A percentile compares a stretch with the other conserved stretches of the same genome.
phyloP scores from a whole-genome alignment of 78 protist genomes.

The Dictyostelium firmibasis region DNA sequence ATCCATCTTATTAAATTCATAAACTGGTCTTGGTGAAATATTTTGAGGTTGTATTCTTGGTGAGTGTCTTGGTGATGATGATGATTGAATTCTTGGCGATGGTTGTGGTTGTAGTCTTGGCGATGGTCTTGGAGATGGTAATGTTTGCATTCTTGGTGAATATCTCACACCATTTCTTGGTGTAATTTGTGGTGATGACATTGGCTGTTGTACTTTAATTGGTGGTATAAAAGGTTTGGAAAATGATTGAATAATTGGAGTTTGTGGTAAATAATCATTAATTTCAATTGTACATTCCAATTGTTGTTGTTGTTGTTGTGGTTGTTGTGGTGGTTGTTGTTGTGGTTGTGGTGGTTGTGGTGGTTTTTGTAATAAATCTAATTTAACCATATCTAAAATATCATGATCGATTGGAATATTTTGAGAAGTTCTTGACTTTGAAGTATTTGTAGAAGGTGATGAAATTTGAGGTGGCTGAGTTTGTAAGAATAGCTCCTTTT shows the following conservation, averaged over 20 bases:
- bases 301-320: background rate
- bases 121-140: background rate
- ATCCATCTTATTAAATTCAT: conserved; percentile 3
- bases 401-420: background rate
- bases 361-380: background rate
- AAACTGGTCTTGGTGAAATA: background rate
- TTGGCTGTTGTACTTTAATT: background rate
- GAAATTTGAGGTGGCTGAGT: background rate
- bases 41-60: background rate
- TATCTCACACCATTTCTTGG: background rate
- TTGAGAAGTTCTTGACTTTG: background rate
- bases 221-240: background rate
- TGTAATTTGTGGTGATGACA: background rate
- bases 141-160: background rate
- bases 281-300: background rate
- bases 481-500: background rate
- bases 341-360: background rate
- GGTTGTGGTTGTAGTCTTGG: background rate
- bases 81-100: background rate
- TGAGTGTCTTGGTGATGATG: background rate
- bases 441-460: background rate
- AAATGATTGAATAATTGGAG: background rate
- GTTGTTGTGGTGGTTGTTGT: background rate
- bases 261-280: background rate
- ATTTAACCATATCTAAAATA: conserved; percentile 14